phyloP scores from a whole-genome alignment of 306 rosid species.

The Senna siamea region DNA sequence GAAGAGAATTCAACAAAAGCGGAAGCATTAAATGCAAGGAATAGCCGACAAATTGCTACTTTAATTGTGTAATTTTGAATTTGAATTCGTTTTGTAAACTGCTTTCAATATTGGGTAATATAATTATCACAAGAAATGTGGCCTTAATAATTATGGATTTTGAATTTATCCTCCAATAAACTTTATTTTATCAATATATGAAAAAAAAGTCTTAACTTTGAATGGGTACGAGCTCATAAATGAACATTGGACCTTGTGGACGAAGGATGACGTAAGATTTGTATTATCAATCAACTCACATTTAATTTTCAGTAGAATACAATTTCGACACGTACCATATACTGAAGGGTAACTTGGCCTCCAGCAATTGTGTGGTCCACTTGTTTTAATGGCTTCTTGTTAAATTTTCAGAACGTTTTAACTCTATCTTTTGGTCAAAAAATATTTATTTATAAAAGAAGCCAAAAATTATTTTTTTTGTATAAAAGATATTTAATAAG shows the following conservation, averaged over 20 bases:
- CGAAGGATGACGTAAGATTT: slow-evolving; percentile 47
- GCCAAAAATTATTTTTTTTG: too few species aligned
- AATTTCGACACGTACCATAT: slow-evolving; percentile 46
- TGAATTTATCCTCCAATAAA: slow-evolving; percentile 25
- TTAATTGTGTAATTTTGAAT: slow-evolving; percentile 38
- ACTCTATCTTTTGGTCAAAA: too few species aligned
- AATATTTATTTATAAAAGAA: too few species aligned
- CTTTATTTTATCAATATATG: not conserved
- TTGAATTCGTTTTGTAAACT: slow-evolving; percentile 4
- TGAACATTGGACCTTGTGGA: slow-evolving; percentile 47
- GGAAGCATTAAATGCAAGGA: slow-evolving; percentile 63
- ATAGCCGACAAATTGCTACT: slow-evolving; percentile 44
- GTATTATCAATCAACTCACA: slow-evolving; percentile 36
- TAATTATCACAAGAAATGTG: slow-evolving; percentile 33
- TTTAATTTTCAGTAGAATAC: slow-evolving; percentile 44
- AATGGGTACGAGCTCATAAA: slow-evolving; percentile 47
- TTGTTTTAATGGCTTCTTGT: too few species aligned
- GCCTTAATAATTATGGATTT: not conserved
- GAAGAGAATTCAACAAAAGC: slow-evolving; percentile 61
- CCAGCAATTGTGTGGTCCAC: slow-evolving; percentile 37
- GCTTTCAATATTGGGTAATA: slow-evolving; percentile 32
- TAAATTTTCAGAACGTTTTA: too few species aligned
- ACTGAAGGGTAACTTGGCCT: slow-evolving; percentile 27
- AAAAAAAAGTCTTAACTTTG: slow-evolving; percentile 32
- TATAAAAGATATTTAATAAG: too few species aligned